A percentile compares a stretch with the other conserved stretches of the same genome.
These are phyloP conservation scores for Scytalidium sp. DNA, from an alignment of 2,329 filamentous ascomycete genomes.

Conservation along the genomic window DNA sequence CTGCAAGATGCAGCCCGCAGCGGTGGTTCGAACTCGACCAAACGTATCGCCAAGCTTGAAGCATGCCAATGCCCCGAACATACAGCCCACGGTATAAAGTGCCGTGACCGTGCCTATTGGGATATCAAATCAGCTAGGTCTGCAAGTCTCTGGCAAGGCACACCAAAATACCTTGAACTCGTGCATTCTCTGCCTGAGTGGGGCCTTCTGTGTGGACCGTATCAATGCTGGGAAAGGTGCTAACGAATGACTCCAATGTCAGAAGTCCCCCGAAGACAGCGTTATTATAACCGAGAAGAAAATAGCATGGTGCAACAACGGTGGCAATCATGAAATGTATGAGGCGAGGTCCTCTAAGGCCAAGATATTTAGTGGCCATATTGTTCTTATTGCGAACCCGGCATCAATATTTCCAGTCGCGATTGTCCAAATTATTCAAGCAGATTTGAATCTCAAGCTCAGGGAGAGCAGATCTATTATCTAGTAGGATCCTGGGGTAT, in stretches of 20 bases:
- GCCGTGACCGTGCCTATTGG: slow-evolving; percentile 31
- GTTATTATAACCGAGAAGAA: slow-evolving; percentile 37
- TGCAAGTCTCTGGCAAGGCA: neutral
- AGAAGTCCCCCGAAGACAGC: slow-evolving; percentile 31
- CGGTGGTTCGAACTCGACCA: slow-evolving; percentile 37
- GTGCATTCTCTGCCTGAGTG: slow-evolving; percentile 36
- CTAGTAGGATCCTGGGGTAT: neutral
- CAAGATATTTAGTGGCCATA: slow-evolving; percentile 1
- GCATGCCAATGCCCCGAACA: slow-evolving; percentile 33
- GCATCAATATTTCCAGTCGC: neutral
- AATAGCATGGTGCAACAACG: slow-evolving; percentile 39
- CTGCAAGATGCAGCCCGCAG: slow-evolving; percentile 33
- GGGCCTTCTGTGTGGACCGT: slow-evolving; percentile 35
- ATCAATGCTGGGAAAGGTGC: slow-evolving; percentile 34
- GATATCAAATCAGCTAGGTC: neutral
- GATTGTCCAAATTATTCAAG: neutral
- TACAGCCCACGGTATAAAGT: slow-evolving; percentile 33
- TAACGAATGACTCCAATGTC: slow-evolving; percentile 14
- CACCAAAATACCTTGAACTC: slow-evolving; percentile 21
- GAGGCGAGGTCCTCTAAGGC: slow-evolving; percentile 5
- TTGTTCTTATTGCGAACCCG: neutral
- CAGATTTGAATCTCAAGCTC: neutral
- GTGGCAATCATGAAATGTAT: slow-evolving; percentile 31
- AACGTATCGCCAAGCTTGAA: slow-evolving; percentile 34
- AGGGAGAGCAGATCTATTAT: neutral